phyloP scores from a whole-genome alignment of 2,329 filamentous ascomycete genomes.

The Hymenoscyphus repandus region DNA sequence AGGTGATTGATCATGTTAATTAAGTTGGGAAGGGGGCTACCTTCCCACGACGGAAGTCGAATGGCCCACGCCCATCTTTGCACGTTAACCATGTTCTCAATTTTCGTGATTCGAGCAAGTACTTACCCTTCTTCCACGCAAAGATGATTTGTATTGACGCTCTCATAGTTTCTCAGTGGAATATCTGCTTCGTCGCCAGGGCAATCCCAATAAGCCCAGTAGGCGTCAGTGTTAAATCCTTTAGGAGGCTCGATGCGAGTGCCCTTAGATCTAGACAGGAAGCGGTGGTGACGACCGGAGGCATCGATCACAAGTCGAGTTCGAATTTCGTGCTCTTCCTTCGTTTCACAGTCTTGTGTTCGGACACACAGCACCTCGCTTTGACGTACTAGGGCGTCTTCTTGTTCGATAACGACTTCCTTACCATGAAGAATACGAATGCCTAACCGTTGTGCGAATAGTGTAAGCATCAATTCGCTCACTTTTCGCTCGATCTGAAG shows the following conservation, averaged over 20 bases:
- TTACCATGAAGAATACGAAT: constrained; percentile 25
- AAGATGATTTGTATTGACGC: constrained; percentile 27
- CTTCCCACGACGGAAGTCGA: constrained; percentile 26
- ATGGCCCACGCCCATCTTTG: constrained; percentile 26
- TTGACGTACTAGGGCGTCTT: neutral
- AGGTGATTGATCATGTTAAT: constrained; percentile 26
- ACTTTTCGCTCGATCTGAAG: constrained; percentile 27
- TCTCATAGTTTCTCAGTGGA: constrained; percentile 21
- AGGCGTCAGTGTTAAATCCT: constrained; percentile 21
- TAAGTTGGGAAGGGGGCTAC: constrained; percentile 22
- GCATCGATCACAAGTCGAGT: constrained; percentile 23
- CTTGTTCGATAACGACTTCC: constrained; percentile 1
- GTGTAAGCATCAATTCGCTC: constrained; percentile 26
- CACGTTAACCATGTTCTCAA: neutral
- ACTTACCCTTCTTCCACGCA: constrained; percentile 24
- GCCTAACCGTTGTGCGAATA: constrained; percentile 24
- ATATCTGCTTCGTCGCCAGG: constrained; percentile 22
- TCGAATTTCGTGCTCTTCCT: constrained; percentile 8
- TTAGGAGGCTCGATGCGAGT: constrained; percentile 16
- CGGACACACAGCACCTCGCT: neutral
- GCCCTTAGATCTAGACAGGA: constrained; percentile 23
- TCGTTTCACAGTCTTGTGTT: constrained; percentile 4
- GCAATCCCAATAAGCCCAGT: constrained; percentile 21
- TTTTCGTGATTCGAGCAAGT: neutral
- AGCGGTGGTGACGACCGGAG: constrained; percentile 20